phyloP scores from a whole-genome alignment of 2,329 filamentous ascomycete genomes.

The Aspergillus nomiae region DNA sequence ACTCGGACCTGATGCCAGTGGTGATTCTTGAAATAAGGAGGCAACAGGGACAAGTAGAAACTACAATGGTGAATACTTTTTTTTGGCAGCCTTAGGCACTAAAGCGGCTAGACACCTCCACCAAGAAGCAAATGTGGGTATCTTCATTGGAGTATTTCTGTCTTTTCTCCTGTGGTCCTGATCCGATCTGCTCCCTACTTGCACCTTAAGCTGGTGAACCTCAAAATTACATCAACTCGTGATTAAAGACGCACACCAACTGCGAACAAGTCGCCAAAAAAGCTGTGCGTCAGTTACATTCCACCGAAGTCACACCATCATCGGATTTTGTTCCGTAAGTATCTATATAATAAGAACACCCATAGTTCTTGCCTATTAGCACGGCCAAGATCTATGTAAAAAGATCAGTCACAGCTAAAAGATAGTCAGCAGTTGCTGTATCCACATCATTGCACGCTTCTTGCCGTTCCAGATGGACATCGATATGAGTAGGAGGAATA shows the following conservation, averaged over 20 bases:
- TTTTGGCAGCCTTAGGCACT: slow-evolving; percentile 10
- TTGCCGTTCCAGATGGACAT: slow-evolving; percentile 52
- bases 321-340: background rate
- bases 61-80: background rate
- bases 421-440: background rate
- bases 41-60: background rate
- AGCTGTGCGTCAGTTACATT: background rate
- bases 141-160: slow-evolving; percentile 1
- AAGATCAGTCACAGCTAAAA: background rate
- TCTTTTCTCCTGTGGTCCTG: background rate
- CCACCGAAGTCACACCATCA: background rate
- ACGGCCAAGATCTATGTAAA: background rate
- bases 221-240: background rate
- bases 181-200: background rate
- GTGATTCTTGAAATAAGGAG: background rate
- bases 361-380: background rate
- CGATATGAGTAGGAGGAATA: slow-evolving; percentile 83
- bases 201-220: background rate
- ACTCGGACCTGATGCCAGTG: background rate
- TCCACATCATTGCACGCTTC: slow-evolving; percentile 6
- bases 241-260: background rate
- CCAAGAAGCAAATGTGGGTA: slow-evolving; percentile 1
- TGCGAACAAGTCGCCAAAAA: background rate
- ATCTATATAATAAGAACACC: background rate
- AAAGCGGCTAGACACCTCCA: slow-evolving; percentile 12